Percentiles rank a stretch among this genome's conserved stretches.
These are phyloP conservation scores for Tephrocybe rancida DNA, from an alignment of 768 basidiomycete genomes.

Conservation along the genomic window DNA sequence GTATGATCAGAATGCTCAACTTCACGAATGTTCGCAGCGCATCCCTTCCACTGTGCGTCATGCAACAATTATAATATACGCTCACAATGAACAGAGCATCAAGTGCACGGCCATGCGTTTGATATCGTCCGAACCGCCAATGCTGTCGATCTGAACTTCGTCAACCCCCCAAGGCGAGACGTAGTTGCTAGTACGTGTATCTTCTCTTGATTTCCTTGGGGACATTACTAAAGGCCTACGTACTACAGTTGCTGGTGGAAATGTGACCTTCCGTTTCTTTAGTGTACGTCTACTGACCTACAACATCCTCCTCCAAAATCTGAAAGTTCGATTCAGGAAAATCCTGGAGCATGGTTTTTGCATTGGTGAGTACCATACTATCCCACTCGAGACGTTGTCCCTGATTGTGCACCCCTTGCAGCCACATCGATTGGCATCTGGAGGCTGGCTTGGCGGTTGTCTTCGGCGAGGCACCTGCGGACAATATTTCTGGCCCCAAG, in stretches of 20 bases:
- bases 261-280: constrained; percentile 47
- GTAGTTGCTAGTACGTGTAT: constrained; percentile 13
- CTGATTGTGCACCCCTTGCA: constrained; percentile 11
- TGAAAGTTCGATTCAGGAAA: constrained; percentile 34
- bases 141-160: constrained; percentile 13
- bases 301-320: neutral
- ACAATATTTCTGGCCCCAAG: constrained; percentile 18
- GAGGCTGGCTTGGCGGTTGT: constrained; percentile 42
- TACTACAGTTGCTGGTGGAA: constrained; percentile 24
- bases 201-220: neutral
- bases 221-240: neutral
- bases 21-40: neutral
- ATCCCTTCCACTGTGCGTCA: constrained; percentile 18
- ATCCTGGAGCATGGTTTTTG: constrained; percentile 51
- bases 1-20: neutral
- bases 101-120: constrained; percentile 20
- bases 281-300: constrained; percentile 2
- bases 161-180: constrained; percentile 19
- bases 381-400: neutral
- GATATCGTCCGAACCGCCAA: constrained; percentile 15
- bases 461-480: constrained; percentile 31
- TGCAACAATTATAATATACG: neutral
- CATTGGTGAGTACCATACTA: constrained; percentile 39
- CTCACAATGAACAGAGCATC: neutral
- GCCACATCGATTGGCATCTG: constrained; percentile 56